Evolutionary conservation across 2,329 filamentous ascomycete genomes (phyloP).

Genomic region (Fusarium praegraminearum): DNA sequence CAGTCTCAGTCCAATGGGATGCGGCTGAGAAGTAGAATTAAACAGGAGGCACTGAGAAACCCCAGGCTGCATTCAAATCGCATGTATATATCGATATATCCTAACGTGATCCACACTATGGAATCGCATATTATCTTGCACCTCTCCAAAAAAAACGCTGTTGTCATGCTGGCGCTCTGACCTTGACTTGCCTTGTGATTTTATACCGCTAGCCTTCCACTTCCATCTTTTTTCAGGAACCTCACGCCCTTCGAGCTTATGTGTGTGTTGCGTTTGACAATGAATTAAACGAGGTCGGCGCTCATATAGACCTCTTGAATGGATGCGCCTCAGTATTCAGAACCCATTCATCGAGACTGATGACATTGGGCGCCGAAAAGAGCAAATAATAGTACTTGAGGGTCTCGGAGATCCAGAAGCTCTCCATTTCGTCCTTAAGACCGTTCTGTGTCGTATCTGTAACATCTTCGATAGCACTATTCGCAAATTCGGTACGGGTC

Average conservation of each 20-base stretch:
- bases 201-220: slow-evolving; percentile 4
- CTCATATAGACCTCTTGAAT: slow-evolving; percentile 59
- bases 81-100: slow-evolving; percentile 30
- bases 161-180: slow-evolving; percentile 14
- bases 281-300: background rate
- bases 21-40: background rate
- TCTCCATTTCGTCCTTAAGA: slow-evolving; percentile 78
- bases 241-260: background rate
- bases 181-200: slow-evolving; percentile 14
- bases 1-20: slow-evolving; percentile 39
- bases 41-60: background rate
- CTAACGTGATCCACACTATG: slow-evolving; percentile 12
- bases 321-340: slow-evolving; percentile 74
- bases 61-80: slow-evolving; percentile 11
- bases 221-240: slow-evolving; percentile 4
- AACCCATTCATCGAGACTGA: slow-evolving; percentile 77
- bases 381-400: slow-evolving; percentile 93
- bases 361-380: slow-evolving; percentile 74
- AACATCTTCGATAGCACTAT: slow-evolving; percentile 78
- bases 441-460: slow-evolving; percentile 54
- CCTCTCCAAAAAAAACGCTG: slow-evolving; percentile 32
- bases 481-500: slow-evolving; percentile 74
- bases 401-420: slow-evolving; percentile 91
- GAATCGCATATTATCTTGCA: slow-evolving; percentile 28
- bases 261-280: background rate